Evolutionary conservation across 2,329 filamentous ascomycete genomes (phyloP).

Genomic region (Alternaria arborescens): DNA sequence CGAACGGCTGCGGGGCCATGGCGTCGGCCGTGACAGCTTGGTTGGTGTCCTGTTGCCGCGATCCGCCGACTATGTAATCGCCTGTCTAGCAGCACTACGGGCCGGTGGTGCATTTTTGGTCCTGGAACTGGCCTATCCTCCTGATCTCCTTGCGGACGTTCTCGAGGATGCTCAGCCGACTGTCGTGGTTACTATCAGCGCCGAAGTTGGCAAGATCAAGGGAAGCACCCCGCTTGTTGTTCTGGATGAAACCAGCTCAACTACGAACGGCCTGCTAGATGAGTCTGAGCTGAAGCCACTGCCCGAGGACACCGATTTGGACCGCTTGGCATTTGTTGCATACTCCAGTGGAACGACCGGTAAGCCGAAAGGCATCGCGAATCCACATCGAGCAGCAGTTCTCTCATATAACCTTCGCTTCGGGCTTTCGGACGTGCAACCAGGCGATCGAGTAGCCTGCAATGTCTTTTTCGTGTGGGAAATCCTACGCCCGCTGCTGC

Average conservation of each 20-base stretch:
- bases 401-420: constrained; percentile 79
- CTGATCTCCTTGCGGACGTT: constrained; percentile 76
- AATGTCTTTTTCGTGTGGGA: constrained; percentile 92
- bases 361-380: constrained; percentile 82
- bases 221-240: constrained; percentile 69
- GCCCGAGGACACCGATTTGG: constrained; percentile 72
- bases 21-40: constrained; percentile 75
- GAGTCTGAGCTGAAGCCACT: constrained; percentile 59
- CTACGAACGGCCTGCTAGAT: constrained; percentile 45
- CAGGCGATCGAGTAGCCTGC: constrained; percentile 82
- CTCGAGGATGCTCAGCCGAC: constrained; percentile 77
- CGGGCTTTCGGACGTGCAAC: constrained; percentile 70
- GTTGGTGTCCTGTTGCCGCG: constrained; percentile 79
- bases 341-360: constrained; percentile 82
- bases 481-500: constrained; percentile 77
- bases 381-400: constrained; percentile 77
- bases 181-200: constrained; percentile 73
- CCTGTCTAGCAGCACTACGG: constrained; percentile 78
- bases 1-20: constrained; percentile 69
- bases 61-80: constrained; percentile 80
- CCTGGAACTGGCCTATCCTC: constrained; percentile 80
- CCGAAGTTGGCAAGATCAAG: constrained; percentile 72
- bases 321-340: constrained; percentile 79
- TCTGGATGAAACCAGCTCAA: constrained; percentile 61
- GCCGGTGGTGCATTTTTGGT: constrained; percentile 83